These are phyloP conservation scores for Penicillium oxalicum DNA, from an alignment of 2,329 filamentous ascomycete genomes.

Conservation along the genomic window DNA sequence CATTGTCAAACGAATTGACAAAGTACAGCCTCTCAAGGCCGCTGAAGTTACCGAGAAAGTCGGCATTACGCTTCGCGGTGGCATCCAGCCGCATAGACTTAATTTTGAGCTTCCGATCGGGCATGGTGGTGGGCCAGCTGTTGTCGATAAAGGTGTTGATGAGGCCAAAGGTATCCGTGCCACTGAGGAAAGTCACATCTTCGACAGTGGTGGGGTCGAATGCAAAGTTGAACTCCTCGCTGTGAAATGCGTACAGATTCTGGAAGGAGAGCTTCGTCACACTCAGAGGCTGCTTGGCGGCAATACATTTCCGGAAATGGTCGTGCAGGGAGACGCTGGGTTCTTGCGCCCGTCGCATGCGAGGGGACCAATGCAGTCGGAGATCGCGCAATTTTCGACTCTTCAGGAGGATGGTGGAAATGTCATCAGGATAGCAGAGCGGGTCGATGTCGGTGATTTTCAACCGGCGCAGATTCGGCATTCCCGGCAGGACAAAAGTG, in stretches of 20 bases:
- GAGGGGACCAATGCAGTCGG: constrained; percentile 55
- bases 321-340: constrained; percentile 50
- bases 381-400: constrained; percentile 51
- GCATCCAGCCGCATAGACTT: constrained; percentile 48
- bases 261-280: constrained; percentile 50
- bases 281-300: constrained; percentile 42
- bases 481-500: constrained; percentile 50
- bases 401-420: constrained; percentile 50
- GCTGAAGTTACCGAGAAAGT: constrained; percentile 38
- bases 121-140: constrained; percentile 43
- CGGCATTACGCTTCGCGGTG: constrained; percentile 40
- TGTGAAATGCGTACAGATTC: constrained; percentile 53
- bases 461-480: constrained; percentile 50
- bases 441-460: constrained; percentile 57
- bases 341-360: constrained; percentile 56
- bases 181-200: constrained; percentile 51
- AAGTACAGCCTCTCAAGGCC: constrained; percentile 50
- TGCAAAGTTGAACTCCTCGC: constrained; percentile 41
- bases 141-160: constrained; percentile 51
- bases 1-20: constrained; percentile 36
- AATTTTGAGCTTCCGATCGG: constrained; percentile 31
- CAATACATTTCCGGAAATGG: constrained; percentile 52
- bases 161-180: constrained; percentile 35
- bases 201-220: constrained; percentile 40
- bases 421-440: constrained; percentile 59